phyloP scores from a whole-genome alignment of 495 filamentous ascomycete species.

The Penicilliopsis zonata region DNA sequence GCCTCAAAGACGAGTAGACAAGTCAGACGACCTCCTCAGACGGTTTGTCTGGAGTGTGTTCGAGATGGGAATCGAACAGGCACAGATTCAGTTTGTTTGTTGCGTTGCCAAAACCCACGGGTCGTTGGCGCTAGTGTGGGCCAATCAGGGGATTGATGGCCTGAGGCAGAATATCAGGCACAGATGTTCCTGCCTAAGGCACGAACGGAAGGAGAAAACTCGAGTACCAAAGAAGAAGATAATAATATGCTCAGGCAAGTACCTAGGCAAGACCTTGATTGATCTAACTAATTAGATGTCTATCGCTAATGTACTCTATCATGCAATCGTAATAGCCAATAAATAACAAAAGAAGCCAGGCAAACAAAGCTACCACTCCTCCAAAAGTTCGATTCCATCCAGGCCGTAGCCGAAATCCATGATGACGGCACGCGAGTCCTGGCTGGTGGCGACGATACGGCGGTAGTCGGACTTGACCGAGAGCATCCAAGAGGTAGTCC shows the following conservation, averaged over 20 bases:
- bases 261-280: no score
- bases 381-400: conserved; percentile 35
- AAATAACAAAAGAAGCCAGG: conserved; percentile 1
- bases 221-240: conserved; percentile 4
- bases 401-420: conserved; percentile 57
- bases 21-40: background rate
- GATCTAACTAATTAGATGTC: no score
- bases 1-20: background rate
- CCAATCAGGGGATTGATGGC: conserved; percentile 20
- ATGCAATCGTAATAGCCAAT: conserved; percentile 3
- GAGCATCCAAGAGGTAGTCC: conserved; percentile 93
- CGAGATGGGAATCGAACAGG: conserved; percentile 3
- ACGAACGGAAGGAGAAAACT: background rate
- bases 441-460: conserved; percentile 82
- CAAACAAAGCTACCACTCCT: conserved; percentile 24
- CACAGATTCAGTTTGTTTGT: conserved; percentile 28
- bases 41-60: conserved; percentile 1
- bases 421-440: conserved; percentile 83
- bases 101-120: conserved; percentile 31
- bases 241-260: no score
- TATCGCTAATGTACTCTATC: no score
- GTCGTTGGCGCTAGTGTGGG: conserved; percentile 19
- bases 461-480: conserved; percentile 92
- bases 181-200: background rate
- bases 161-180: conserved; percentile 7